phyloP scores from a whole-genome alignment of 257 asterid species.

The Sherardia arvensis region DNA sequence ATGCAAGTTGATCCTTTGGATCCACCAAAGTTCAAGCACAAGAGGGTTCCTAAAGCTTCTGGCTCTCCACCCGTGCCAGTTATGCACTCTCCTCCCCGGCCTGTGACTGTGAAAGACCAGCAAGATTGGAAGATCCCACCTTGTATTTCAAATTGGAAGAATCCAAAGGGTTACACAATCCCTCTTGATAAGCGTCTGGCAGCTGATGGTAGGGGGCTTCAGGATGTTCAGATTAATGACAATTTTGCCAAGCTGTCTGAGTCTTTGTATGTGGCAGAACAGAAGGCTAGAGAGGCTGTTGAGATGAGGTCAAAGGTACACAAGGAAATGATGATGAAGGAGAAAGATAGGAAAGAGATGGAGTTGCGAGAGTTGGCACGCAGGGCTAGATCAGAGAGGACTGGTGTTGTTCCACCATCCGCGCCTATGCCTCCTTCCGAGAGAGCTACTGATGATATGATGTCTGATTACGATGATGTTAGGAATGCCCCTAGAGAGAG shows the following conservation, averaged over 20 bases:
- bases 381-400: conserved; percentile 79
- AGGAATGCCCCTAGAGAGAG: conserved; percentile 52
- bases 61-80: conserved; percentile 98
- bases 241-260: conserved; percentile 79
- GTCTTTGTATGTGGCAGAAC: conserved; percentile 74
- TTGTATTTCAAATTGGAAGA: conserved; percentile 93
- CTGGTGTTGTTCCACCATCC: conserved; percentile 49
- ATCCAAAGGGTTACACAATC: conserved; percentile 85
- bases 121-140: conserved; percentile 96
- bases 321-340: conserved; percentile 89
- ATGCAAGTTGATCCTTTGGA: conserved; percentile 92
- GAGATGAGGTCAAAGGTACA: conserved; percentile 89
- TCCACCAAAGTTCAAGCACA: conserved; percentile 92
- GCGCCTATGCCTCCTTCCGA: conserved; percentile 60
- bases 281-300: conserved; percentile 91
- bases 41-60: conserved; percentile 86
- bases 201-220: conserved; percentile 93
- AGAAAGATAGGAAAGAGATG: conserved; percentile 78
- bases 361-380: conserved; percentile 81
- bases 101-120: conserved; percentile 87
- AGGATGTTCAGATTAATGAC: conserved; percentile 89
- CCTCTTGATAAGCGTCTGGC: conserved; percentile 95
- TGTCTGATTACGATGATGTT: conserved; percentile 46
- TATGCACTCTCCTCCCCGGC: conserved; percentile 93
- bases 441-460: conserved; percentile 54